These are phyloP conservation scores for Eudorina sp. DNA, from an alignment of 139 green algal species.

Conservation along the genomic window DNA sequence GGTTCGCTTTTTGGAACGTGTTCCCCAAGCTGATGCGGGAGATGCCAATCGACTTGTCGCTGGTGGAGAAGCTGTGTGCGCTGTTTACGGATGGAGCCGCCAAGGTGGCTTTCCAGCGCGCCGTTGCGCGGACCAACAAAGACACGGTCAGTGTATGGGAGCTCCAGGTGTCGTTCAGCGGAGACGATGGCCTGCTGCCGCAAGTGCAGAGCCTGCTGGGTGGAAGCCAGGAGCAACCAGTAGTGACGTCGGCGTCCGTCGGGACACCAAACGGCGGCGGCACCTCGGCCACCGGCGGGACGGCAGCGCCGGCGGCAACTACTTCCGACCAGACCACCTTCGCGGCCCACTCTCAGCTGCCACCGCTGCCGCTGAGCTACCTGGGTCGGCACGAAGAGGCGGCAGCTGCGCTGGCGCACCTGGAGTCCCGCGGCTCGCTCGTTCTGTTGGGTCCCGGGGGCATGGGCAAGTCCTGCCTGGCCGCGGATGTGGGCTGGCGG, in stretches of 20 bases:
- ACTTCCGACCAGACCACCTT: too few relatives aligned
- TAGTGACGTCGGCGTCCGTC: too few relatives aligned
- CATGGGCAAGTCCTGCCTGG: conserved; percentile 45
- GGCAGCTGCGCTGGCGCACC: neutral
- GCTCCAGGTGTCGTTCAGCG: conserved; percentile 10
- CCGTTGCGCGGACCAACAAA: neutral
- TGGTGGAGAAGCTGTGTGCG: neutral
- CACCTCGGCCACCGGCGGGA: too few relatives aligned
- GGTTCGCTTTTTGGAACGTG: neutral
- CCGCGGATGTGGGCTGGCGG: conserved; percentile 29
- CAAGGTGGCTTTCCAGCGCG: neutral
- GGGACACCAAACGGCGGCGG: too few relatives aligned
- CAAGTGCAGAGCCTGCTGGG: neutral
- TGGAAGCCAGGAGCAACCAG: too few relatives aligned
- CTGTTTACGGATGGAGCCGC: neutral
- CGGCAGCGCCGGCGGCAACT: neutral
- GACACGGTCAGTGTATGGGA: conserved; percentile 25
- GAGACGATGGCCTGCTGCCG: neutral
- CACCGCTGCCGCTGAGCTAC: neutral
- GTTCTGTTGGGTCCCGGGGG: conserved; percentile 11
- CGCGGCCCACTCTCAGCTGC: neutral
- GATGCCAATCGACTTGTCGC: too few relatives aligned
- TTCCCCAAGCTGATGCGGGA: neutral
- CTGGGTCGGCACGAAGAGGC: neutral
- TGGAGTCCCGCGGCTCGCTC: neutral